Evolutionary conservation across 768 basidiomycete genomes (phyloP).

Genomic region (Termitomyces sp.): DNA sequence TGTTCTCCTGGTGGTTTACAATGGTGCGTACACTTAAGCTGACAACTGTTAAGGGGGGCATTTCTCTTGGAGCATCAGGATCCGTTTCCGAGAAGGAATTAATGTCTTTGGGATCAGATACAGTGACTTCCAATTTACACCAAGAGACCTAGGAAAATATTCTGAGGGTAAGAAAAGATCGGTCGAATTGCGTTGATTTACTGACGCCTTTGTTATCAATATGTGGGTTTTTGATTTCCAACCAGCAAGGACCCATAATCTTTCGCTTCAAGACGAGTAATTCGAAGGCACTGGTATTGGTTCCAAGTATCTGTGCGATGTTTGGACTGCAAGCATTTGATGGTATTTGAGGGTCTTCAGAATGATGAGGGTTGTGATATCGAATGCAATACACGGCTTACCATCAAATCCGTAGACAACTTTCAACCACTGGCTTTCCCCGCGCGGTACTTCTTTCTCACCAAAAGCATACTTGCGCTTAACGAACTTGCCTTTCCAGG

Average conservation of each 20-base stretch:
- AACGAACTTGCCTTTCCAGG: conserved; percentile 81
- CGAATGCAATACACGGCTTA: conserved; percentile 25
- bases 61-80: conserved; percentile 61
- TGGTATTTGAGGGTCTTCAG: conserved; percentile 68
- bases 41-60: conserved; percentile 87
- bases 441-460: conserved; percentile 71
- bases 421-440: conserved; percentile 85
- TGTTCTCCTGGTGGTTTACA: conserved; percentile 91
- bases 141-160: conserved; percentile 71
- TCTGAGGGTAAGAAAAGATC: neutral
- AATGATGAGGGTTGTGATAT: neutral
- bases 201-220: conserved; percentile 78
- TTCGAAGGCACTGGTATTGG: conserved; percentile 91
- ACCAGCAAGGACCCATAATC: conserved; percentile 99
- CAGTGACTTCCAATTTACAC: conserved; percentile 90
- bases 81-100: conserved; percentile 78
- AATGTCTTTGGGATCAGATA: conserved; percentile 82
- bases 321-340: conserved; percentile 71
- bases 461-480: conserved; percentile 91
- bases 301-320: conserved; percentile 84
- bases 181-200: conserved; percentile 5
- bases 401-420: conserved; percentile 88
- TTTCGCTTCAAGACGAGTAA: conserved; percentile 90
- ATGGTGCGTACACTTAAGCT: conserved; percentile 85
- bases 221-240: conserved; percentile 72